These are phyloP conservation scores for Meyerozyma athensensis DNA, from an alignment of 1,139 yeast species.

Conservation along the genomic window DNA sequence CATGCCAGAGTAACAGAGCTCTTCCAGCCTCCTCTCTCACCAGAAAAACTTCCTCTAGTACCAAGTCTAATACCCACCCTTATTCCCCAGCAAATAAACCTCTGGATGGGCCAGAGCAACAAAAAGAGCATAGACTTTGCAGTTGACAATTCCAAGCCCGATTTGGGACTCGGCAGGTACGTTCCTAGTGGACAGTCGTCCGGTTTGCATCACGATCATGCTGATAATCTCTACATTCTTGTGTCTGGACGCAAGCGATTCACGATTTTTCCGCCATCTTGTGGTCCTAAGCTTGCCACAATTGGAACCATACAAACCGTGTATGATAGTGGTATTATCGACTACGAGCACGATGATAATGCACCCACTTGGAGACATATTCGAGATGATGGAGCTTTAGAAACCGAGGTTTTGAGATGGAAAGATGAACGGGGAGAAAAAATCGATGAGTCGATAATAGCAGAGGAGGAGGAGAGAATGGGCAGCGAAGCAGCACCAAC, in stretches of 20 bases:
- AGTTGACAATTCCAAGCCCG: conserved; percentile 9
- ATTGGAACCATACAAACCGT: conserved; percentile 52
- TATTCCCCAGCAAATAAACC: conserved; percentile 65
- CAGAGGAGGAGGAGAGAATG: conserved; percentile 14
- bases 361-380: conserved; percentile 58
- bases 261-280: conserved; percentile 59
- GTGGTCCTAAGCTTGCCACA: conserved; percentile 53
- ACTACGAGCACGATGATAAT: conserved; percentile 46
- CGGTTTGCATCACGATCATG: conserved; percentile 79
- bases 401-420: conserved; percentile 43
- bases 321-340: conserved; percentile 60
- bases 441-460: conserved; percentile 11
- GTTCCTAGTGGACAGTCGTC: conserved; percentile 60
- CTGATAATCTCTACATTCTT: conserved; percentile 65
- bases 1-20: conserved; percentile 34
- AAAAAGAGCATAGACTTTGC: conserved; percentile 3
- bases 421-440: conserved; percentile 13
- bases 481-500: conserved; percentile 11
- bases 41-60: conserved; percentile 29
- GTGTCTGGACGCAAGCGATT: conserved; percentile 60
- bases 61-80: conserved; percentile 40
- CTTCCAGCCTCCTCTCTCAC: conserved; percentile 59
- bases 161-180: conserved; percentile 45
- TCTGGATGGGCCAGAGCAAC: conserved; percentile 57
- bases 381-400: conserved; percentile 59